Conservation (phyloP, 192 early-diverging fungal genomes). For the Spizellomyces sp. region DNA sequence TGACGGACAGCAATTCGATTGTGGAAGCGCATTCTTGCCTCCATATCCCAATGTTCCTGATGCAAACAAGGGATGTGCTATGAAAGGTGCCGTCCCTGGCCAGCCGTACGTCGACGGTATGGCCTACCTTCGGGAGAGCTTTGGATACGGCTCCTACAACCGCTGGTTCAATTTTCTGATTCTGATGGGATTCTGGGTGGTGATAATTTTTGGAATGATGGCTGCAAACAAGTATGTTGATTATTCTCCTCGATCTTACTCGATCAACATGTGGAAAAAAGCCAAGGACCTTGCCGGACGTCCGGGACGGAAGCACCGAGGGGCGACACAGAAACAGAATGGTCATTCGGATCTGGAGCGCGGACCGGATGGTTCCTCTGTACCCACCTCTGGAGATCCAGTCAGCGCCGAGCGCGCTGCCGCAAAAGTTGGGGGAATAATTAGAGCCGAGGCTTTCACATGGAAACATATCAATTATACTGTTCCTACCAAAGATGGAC, state of each 20-base stretch:
- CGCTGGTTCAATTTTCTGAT: conserved; percentile 43
- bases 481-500: conserved; percentile 63
- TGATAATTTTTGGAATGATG: conserved; percentile 28
- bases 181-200: conserved; percentile 30
- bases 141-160: conserved; percentile 19
- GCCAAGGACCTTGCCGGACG: conserved; percentile 7
- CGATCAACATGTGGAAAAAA: conserved; percentile 26
- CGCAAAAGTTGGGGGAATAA: background rate
- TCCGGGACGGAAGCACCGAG: background rate
- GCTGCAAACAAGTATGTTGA: conserved; percentile 17
- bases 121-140: conserved; percentile 9
- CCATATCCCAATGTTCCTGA: background rate
- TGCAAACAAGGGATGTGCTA: conserved; percentile 17
- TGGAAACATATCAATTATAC: conserved; percentile 64
- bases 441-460: conserved; percentile 22
- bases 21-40: background rate
- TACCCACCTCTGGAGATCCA: background rate
- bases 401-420: background rate
- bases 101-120: conserved; percentile 13
- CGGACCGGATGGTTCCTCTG: background rate
- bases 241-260: conserved; percentile 14
- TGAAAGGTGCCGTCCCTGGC: conserved; percentile 25
- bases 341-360: conserved; percentile 7
- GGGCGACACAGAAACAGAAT: background rate
- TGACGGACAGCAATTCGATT: conserved; percentile 40